phyloP scores from a whole-genome alignment of 176 grass and related monocot genomes.

The Otatea glauca region DNA sequence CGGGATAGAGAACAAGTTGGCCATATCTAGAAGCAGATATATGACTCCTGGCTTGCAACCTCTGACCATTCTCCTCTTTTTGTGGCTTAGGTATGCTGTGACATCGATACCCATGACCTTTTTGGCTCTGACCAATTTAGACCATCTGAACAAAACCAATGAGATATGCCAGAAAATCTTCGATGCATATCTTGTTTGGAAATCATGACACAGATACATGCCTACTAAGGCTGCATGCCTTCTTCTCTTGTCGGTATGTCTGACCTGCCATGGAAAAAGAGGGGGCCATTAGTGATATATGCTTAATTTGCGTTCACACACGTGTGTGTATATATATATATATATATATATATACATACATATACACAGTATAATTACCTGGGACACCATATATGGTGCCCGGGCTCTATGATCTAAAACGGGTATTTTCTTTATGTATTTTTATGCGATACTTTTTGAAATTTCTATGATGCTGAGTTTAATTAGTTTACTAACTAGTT shows the following conservation, averaged over 20 bases:
- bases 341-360: too few species aligned
- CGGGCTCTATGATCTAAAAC: too few species aligned
- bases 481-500: too few species aligned
- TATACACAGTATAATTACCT: too few species aligned
- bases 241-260: not conserved
- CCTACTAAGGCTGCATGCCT: too few species aligned
- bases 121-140: constrained; percentile 21
- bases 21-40: not conserved
- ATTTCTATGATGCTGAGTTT: too few species aligned
- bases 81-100: constrained; percentile 36
- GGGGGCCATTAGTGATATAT: not conserved
- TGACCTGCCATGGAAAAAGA: not conserved
- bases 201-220: not conserved
- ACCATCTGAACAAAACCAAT: not conserved
- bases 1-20: not conserved
- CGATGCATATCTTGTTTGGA: constrained; percentile 24
- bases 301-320: too few species aligned
- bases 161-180: not conserved
- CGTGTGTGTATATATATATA: too few species aligned
- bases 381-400: too few species aligned
- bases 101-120: constrained; percentile 26
- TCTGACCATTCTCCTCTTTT: constrained; percentile 11
- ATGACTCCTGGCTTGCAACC: not conserved
- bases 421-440: too few species aligned
- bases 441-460: too few species aligned